Evolutionary conservation across 2,329 filamentous ascomycete species (phyloP).

Genomic region (Aureobasidium musti): DNA sequence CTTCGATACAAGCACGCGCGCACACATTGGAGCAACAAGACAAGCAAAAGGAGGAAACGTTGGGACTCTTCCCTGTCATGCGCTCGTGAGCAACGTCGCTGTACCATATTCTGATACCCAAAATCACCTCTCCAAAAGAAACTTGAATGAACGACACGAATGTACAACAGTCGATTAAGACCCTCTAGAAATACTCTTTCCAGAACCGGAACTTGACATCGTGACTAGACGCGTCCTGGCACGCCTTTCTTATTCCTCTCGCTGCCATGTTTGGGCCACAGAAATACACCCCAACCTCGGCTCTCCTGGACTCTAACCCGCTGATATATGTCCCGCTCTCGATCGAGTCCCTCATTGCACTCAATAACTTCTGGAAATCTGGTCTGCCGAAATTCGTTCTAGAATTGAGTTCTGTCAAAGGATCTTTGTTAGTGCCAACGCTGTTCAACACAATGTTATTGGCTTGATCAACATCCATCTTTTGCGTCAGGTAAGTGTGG

Average conservation of each 20-base stretch:
- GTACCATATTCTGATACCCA: conserved; percentile 28
- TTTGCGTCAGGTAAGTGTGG: conserved; percentile 95
- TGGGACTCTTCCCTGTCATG: not conserved
- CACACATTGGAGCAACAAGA: not conserved
- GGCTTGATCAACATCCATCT: conserved; percentile 84
- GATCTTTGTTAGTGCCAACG: conserved; percentile 83
- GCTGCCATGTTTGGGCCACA: conserved; percentile 84
- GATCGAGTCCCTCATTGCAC: conserved; percentile 84
- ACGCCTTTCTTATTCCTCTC: conserved; percentile 80
- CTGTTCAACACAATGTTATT: conserved; percentile 98
- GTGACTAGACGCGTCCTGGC: conserved; percentile 68
- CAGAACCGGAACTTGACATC: conserved; percentile 96
- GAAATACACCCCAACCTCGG: conserved; percentile 95
- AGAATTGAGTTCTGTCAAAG: conserved; percentile 84
- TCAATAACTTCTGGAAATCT: conserved; percentile 79
- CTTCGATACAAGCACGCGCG: conserved; percentile 3
- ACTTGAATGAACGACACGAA: conserved; percentile 14
- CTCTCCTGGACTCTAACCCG: conserved; percentile 71
- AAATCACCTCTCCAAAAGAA: conserved; percentile 25
- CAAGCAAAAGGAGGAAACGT: not conserved
- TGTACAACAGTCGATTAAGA: conserved; percentile 11
- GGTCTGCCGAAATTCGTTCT: conserved; percentile 94
- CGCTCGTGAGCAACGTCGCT: conserved; percentile 14
- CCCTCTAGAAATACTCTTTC: conserved; percentile 77
- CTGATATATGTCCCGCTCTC: conserved; percentile 80